Percentiles rank a stretch among this genome's conserved stretches.
Evolutionary conservation across 2,329 filamentous ascomycete species (phyloP).

Genomic region (Purpureocillium lavendulum): DNA sequence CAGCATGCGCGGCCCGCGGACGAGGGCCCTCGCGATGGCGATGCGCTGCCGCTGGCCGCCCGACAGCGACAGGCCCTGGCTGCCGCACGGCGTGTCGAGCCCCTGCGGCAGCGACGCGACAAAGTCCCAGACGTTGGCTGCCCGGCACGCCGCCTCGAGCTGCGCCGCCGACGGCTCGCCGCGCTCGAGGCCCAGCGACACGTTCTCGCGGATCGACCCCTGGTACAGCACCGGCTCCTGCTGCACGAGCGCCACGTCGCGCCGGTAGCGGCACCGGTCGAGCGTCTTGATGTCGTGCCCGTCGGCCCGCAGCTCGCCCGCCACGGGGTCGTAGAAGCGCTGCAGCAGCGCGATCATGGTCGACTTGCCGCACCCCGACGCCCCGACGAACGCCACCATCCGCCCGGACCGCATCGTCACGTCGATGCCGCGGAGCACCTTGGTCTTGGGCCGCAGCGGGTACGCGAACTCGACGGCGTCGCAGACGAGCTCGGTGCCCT

Average conservation of each 20-base stretch:
- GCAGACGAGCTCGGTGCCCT: constrained; percentile 35
- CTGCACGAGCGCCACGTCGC: constrained; percentile 29
- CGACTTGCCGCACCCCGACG: constrained; percentile 52
- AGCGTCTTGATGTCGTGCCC: constrained; percentile 18
- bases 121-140: constrained; percentile 49
- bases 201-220: constrained; percentile 47
- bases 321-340: constrained; percentile 31
- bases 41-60: constrained; percentile 67
- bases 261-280: constrained; percentile 22
- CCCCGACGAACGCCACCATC: constrained; percentile 47
- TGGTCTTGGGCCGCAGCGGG: constrained; percentile 28
- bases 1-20: constrained; percentile 57
- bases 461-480: constrained; percentile 50
- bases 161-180: constrained; percentile 22
- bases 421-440: constrained; percentile 29
- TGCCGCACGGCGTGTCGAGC: constrained; percentile 55
- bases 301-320: constrained; percentile 20
- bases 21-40: constrained; percentile 63
- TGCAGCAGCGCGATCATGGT: constrained; percentile 47
- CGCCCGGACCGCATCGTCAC: constrained; percentile 34
- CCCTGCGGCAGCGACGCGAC: constrained; percentile 48
- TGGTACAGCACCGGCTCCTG: constrained; percentile 34
- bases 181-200: constrained; percentile 36
- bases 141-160: constrained; percentile 40
- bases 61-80: constrained; percentile 59